These are phyloP conservation scores for Eimeria praecox DNA, from an alignment of 169 alveolate genomes.

Conservation along the genomic window DNA sequence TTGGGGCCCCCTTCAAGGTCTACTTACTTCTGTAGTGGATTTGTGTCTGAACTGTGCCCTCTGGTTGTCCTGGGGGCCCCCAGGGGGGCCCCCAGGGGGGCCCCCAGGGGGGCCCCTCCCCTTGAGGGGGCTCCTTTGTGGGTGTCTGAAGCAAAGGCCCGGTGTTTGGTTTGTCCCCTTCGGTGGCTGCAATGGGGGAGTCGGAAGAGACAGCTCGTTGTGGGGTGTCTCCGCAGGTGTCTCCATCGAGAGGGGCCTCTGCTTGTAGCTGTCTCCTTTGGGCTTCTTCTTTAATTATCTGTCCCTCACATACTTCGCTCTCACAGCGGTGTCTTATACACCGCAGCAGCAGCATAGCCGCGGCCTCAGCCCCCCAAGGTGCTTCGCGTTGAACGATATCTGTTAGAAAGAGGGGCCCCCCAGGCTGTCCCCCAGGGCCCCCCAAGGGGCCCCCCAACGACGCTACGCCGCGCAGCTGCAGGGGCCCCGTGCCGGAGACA, in stretches of 20 bases:
- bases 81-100: background rate
- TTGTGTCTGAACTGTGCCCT: background rate
- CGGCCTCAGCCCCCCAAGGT: conserved; percentile 63
- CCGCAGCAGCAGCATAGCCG: conserved; percentile 50
- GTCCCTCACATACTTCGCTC: background rate
- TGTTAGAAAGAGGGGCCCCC: conserved; percentile 28
- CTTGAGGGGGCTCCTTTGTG: background rate
- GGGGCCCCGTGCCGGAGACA: conserved; percentile 40
- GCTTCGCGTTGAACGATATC: conserved; percentile 55
- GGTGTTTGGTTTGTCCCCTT: background rate
- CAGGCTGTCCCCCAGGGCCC: background rate
- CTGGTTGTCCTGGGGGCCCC: background rate
- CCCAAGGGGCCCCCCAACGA: background rate
- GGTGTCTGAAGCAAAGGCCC: background rate
- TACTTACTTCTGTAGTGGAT: conserved; percentile 19
- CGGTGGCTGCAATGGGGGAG: background rate
- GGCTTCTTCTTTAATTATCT: background rate
- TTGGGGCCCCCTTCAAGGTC: background rate
- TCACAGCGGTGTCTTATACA: conserved; percentile 9
- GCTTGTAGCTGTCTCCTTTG: background rate
- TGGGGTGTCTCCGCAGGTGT: background rate
- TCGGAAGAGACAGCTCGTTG: background rate
- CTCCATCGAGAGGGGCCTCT: background rate
- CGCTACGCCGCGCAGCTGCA: background rate
- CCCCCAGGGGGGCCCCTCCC: background rate